Conservation (phyloP, 176 grass and related monocot genomes). For the Oryza glaberrima region DNA sequence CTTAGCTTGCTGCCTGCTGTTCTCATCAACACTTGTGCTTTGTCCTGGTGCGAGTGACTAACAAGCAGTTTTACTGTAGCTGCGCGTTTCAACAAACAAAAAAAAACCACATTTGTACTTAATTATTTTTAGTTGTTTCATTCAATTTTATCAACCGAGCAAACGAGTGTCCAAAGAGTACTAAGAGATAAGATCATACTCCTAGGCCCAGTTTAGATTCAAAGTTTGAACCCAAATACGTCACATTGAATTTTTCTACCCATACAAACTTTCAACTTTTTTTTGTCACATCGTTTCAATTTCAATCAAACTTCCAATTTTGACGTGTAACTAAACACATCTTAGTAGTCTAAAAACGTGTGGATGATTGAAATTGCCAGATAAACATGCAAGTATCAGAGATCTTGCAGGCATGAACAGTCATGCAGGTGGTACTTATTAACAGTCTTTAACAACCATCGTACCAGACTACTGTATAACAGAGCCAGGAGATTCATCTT, state of each 20-base stretch:
- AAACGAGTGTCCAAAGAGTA: too few species aligned
- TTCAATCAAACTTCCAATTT: too few species aligned
- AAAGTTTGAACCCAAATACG: too few species aligned
- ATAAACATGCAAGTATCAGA: background rate
- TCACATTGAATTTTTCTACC: too few species aligned
- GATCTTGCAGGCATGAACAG: conserved; percentile 24
- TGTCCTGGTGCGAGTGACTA: conserved; percentile 1
- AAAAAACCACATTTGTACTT: background rate
- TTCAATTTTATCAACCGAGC: too few species aligned
- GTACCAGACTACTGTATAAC: background rate
- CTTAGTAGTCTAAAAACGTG: too few species aligned
- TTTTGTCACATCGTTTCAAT: too few species aligned
- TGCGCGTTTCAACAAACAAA: background rate
- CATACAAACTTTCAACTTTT: too few species aligned
- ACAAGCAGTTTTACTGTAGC: background rate
- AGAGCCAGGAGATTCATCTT: conserved; percentile 1
- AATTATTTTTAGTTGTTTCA: too few species aligned
- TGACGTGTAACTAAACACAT: too few species aligned
- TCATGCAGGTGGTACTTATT: background rate
- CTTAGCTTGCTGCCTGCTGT: conserved; percentile 5
- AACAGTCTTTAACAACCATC: background rate
- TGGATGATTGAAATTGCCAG: conserved; percentile 18
- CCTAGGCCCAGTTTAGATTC: too few species aligned
- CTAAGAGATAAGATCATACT: too few species aligned
- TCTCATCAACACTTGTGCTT: conserved; percentile 19